Conservation (phyloP, 305 asterid genomes). For the Coffea humblotiana region DNA sequence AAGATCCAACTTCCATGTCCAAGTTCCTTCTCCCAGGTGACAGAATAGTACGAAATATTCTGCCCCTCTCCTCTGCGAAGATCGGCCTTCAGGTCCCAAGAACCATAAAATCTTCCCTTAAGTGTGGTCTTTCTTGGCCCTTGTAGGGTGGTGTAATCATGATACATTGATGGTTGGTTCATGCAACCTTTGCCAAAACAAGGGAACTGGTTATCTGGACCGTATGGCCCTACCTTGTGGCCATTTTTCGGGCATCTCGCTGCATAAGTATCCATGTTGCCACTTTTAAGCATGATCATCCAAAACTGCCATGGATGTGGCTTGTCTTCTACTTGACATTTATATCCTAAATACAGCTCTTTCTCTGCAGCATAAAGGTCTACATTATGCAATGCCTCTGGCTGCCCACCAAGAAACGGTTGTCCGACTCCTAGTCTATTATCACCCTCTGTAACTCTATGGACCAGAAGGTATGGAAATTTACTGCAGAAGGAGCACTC, state of each 20-base stretch:
- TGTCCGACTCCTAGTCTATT: slow-evolving; percentile 57
- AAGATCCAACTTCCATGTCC: slow-evolving; percentile 72
- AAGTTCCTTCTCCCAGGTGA: slow-evolving; percentile 66
- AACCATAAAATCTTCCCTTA: slow-evolving; percentile 64
- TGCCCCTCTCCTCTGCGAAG: slow-evolving; percentile 23
- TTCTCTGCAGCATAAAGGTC: slow-evolving; percentile 60
- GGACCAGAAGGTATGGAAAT: slow-evolving; percentile 42
- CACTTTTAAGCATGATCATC: slow-evolving; percentile 83
- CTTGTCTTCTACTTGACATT: slow-evolving; percentile 60
- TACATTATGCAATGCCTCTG: slow-evolving; percentile 34
- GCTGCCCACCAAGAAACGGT: slow-evolving; percentile 39
- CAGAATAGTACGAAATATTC: slow-evolving; percentile 53
- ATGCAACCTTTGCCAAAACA: slow-evolving; percentile 74
- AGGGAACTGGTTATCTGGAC: slow-evolving; percentile 51
- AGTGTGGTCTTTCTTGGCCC: slow-evolving; percentile 39
- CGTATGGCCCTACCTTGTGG: slow-evolving; percentile 46
- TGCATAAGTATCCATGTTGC: slow-evolving; percentile 76
- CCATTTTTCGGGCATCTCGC: slow-evolving; percentile 68
- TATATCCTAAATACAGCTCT: slow-evolving; percentile 56
- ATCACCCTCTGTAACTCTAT: slow-evolving; percentile 57
- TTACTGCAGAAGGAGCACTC: slow-evolving; percentile 43
- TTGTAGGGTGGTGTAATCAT: slow-evolving; percentile 56
- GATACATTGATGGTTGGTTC: slow-evolving; percentile 69
- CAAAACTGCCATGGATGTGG: slow-evolving; percentile 82
- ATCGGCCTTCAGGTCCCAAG: slow-evolving; percentile 67